Base-by-base conservation (phyloP, 2,329 filamentous ascomycete species). In the Neonectria magnoliae region DNA sequence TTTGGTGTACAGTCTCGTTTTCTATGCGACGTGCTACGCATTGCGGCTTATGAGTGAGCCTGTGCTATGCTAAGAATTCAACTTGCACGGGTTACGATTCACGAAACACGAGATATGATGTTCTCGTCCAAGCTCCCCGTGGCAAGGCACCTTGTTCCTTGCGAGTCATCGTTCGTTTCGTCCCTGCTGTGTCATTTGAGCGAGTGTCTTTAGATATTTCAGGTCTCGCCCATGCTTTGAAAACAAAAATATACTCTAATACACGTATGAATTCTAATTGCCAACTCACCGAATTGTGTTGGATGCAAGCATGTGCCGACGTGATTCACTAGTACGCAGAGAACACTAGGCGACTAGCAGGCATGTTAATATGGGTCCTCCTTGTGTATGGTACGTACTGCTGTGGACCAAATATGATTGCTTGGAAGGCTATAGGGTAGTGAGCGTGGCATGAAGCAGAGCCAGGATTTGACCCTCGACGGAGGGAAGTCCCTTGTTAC, bases 1-100 rank as follows among this genome's bases (percentile, higher is more conserved):
- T 54, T 54, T 62, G 51, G 53, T 70, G 61, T 54, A 57, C 44
- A 38, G 27, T 41, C 53, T 54, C 20, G 22, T 58, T 51, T 14
- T 14, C 22, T 20, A 3, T 44, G 48, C 2, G 5, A 11, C 13
- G 22, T 54, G 38, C 20, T 50, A 4, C 27, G 27, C 11, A 13
- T 22, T 18, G 16, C n/a, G 42, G 22, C 13, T 18, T 29, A 20
- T 36, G 33, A n/a, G 47, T 51, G 56, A 59, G 18, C 36, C 51
- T 29, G 18, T 36, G 29, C 10, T 50, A 31, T 54, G 50, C 42
- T 31, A 33, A 55, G 52, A 36, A 14, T 36, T 36, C 4, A 7
- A 53, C 9, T 47, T 27, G 13, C 14, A 41, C 50, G 18, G n/a
- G 18, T 20, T 36, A 16, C 33, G 33, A 36, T 36, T 36, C 33